Percentiles rank a stretch among this genome's conserved stretches.
phyloP scores from a whole-genome alignment of 2,329 filamentous ascomycete species.

The Xylaria sp. region DNA sequence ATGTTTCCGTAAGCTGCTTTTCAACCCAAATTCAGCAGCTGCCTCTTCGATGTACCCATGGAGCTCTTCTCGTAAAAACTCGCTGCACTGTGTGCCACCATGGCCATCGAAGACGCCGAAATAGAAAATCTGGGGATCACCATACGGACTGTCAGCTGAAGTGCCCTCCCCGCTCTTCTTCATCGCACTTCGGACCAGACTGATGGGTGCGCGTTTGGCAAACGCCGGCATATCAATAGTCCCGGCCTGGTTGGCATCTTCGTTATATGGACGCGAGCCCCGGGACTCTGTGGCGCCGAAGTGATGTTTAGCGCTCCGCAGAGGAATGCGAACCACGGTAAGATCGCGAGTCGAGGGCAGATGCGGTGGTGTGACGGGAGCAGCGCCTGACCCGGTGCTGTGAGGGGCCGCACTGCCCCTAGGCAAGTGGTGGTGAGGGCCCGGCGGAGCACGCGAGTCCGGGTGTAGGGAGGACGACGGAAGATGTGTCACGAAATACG shows the following conservation, averaged over 20 bases:
- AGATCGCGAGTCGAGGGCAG: constrained; percentile 76
- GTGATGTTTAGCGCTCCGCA: constrained; percentile 95
- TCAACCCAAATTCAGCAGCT: constrained; percentile 78
- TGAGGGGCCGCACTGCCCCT: constrained; percentile 87
- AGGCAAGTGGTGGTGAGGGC: constrained; percentile 85
- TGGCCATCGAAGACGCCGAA: constrained; percentile 98
- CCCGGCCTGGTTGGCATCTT: constrained; percentile 93
- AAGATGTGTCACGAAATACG: constrained; percentile 96
- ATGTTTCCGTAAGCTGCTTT: constrained; percentile 74
- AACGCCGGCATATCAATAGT: constrained; percentile 95
- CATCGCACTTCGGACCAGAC: constrained; percentile 58
- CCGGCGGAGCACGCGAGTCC: constrained; percentile 73
- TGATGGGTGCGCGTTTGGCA: constrained; percentile 81
- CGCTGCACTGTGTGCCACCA: constrained; percentile 87
- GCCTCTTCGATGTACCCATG: constrained; percentile 91
- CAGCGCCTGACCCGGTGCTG: constrained; percentile 63
- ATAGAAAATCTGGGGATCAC: constrained; percentile 97
- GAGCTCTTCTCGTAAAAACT: constrained; percentile 84
- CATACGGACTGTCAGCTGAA: constrained; percentile 79
- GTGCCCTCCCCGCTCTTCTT: constrained; percentile 69
- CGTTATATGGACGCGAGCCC: constrained; percentile 88
- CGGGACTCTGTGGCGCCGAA: constrained; percentile 84
- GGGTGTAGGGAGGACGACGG: constrained; percentile 93
- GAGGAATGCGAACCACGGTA: constrained; percentile 93
- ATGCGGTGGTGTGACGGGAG: constrained; percentile 69